These are phyloP conservation scores for Aureobasidium uvarum DNA, from an alignment of 2,329 filamentous ascomycete genomes.

Conservation along the genomic window DNA sequence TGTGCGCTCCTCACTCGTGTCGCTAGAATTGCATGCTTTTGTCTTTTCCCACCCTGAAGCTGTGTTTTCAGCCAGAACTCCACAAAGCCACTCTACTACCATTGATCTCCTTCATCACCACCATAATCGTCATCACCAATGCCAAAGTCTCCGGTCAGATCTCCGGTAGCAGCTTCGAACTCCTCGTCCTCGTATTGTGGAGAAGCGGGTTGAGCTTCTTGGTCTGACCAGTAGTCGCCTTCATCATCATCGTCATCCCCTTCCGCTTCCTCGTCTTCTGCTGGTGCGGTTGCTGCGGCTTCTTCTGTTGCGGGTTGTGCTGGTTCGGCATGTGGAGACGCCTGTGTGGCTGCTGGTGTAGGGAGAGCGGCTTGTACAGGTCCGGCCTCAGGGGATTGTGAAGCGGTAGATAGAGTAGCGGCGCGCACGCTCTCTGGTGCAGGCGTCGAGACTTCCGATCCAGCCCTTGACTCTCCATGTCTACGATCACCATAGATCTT, in stretches of 20 bases:
- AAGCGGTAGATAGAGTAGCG: not conserved
- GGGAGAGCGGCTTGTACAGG: not conserved
- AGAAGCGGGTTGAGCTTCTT: conserved; percentile 1
- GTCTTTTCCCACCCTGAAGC: not conserved
- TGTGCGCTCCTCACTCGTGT: not conserved
- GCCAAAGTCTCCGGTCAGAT: conserved; percentile 25
- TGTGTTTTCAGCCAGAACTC: not conserved
- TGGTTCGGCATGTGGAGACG: not conserved
- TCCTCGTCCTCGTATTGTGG: conserved; percentile 20
- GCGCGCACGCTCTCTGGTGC: conserved; percentile 15
- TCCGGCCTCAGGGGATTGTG: not conserved
- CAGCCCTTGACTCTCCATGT: conserved; percentile 23
- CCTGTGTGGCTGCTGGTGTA: conserved; percentile 15
- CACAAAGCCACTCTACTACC: not conserved
- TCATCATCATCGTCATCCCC: conserved; percentile 31
- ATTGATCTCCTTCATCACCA: conserved; percentile 17
- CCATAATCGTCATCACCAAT: conserved; percentile 27
- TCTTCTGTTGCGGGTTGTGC: not conserved
- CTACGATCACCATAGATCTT: conserved; percentile 39
- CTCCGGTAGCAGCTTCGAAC: conserved; percentile 7
- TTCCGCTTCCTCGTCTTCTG: conserved; percentile 28
- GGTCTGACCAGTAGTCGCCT: conserved; percentile 23
- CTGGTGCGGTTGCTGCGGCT: not conserved
- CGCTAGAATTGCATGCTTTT: not conserved
- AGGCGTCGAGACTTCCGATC: conserved; percentile 23